Percentiles rank a stretch among this genome's conserved stretches.
Evolutionary conservation across 2,329 filamentous ascomycete species (phyloP).

Genomic region (Huntiella moniliformis): DNA sequence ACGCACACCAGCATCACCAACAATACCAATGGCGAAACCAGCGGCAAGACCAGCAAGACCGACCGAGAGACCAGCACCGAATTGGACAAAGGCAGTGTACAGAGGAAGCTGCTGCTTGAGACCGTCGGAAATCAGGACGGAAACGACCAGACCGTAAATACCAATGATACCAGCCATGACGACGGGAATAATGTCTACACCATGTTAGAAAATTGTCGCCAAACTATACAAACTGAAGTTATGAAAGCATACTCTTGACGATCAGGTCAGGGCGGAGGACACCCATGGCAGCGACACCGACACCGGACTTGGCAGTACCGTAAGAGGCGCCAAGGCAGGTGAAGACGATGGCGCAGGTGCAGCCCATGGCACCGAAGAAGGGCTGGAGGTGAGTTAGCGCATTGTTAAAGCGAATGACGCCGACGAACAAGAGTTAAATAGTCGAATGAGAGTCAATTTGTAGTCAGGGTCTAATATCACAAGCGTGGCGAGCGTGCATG

Average conservation of each 20-base stretch:
- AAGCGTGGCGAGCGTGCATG: too few species aligned
- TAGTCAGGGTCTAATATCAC: too few species aligned
- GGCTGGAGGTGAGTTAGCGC: constrained; percentile 28
- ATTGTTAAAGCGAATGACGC: constrained; percentile 15
- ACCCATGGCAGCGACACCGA: constrained; percentile 96
- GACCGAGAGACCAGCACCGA: constrained; percentile 66
- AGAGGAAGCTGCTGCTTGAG: constrained; percentile 54
- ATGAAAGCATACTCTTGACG: constrained; percentile 71
- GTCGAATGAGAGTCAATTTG: too few species aligned
- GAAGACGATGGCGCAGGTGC: constrained; percentile 91
- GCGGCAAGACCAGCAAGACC: constrained; percentile 69
- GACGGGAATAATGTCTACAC: constrained; percentile 86
- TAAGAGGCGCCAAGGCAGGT: constrained; percentile 94
- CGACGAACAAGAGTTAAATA: not conserved
- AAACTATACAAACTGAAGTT: not conserved
- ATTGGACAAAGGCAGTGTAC: constrained; percentile 71
- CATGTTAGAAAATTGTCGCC: not conserved
- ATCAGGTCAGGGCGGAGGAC: constrained; percentile 94
- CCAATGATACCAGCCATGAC: constrained; percentile 99
- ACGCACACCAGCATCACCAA: constrained; percentile 74
- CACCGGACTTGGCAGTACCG: constrained; percentile 97
- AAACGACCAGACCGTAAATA: constrained; percentile 89
- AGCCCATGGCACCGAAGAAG: constrained; percentile 96
- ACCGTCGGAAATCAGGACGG: constrained; percentile 68
- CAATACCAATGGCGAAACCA: constrained; percentile 73